Conservation (phyloP, 2,329 filamentous ascomycete genomes). For the Epichloe glyceriae region DNA sequence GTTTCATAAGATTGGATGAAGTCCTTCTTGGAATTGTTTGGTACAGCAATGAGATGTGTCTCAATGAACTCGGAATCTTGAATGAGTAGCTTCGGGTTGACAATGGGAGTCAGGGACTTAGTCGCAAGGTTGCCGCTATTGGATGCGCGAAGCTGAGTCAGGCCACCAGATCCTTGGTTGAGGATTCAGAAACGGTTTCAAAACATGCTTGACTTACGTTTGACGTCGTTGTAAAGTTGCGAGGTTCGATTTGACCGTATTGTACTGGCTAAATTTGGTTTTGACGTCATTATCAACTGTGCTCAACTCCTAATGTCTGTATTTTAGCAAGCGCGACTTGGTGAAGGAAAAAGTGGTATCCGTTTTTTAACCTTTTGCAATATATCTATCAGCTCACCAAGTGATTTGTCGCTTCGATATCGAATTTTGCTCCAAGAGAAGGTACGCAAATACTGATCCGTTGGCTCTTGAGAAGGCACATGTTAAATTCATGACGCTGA, state of each 20-base stretch:
- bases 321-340: neutral
- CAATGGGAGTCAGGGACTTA: conserved; percentile 81
- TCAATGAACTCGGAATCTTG: conserved; percentile 93
- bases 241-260: conserved; percentile 74
- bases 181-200: no score
- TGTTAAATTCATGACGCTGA: neutral
- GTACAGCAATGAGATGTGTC: conserved; percentile 86
- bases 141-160: neutral
- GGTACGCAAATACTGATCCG: conserved; percentile 77
- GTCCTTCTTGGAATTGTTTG: conserved; percentile 67
- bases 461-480: conserved; percentile 54
- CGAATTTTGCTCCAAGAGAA: conserved; percentile 98
- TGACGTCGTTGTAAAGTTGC: conserved; percentile 74
- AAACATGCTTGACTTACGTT: conserved; percentile 44
- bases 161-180: neutral
- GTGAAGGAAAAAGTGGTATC: neutral
- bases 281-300: conserved; percentile 96
- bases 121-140: conserved; percentile 79
- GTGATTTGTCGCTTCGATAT: conserved; percentile 83
- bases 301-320: conserved; percentile 55
- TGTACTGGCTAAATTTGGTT: conserved; percentile 88
- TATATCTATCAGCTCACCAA: conserved; percentile 74
- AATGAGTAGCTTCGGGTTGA: conserved; percentile 67
- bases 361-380: conserved; percentile 59
- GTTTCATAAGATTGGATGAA: conserved; percentile 86